phyloP scores from a whole-genome alignment of 163 green algal species.

The Scenedesmus sp. region DNA sequence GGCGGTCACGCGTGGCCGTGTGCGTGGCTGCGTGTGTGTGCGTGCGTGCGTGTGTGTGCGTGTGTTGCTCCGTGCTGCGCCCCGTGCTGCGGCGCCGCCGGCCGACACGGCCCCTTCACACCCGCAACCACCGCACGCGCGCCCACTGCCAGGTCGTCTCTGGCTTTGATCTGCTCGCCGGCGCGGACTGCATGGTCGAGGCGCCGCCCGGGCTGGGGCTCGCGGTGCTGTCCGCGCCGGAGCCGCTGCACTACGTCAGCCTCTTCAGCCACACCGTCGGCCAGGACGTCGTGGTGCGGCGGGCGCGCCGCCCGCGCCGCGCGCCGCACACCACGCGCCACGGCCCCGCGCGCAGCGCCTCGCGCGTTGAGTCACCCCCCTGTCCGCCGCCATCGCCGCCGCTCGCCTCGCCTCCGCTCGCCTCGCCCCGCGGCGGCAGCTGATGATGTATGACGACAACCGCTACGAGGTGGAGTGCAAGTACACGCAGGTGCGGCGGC shows the following conservation, averaged over 20 bases:
- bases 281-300: conserved; percentile 67
- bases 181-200: conserved; percentile 47
- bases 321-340: too few relatives aligned
- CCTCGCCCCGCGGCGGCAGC: conserved; percentile 7
- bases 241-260: conserved; percentile 74
- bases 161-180: conserved; percentile 47
- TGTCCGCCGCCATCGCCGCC: too few relatives aligned
- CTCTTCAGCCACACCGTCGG: conserved; percentile 69
- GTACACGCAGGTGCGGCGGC: too few relatives aligned
- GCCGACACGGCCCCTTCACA: too few relatives aligned
- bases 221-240: conserved; percentile 54
- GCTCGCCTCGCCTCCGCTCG: not conserved
- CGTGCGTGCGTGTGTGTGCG: not conserved
- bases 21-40: conserved; percentile 21
- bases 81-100: not conserved
- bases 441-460: conserved; percentile 45
- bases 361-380: too few relatives aligned
- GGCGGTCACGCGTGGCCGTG: not conserved
- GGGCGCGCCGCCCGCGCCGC: too few relatives aligned
- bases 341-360: too few relatives aligned
- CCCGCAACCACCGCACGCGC: too few relatives aligned
- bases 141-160: conserved; percentile 51
- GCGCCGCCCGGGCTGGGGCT: conserved; percentile 55
- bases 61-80: not conserved
- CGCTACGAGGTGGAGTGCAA: conserved; percentile 69